Conservation (phyloP, 441 rosid genomes). For the Francoa sonchifolia region DNA sequence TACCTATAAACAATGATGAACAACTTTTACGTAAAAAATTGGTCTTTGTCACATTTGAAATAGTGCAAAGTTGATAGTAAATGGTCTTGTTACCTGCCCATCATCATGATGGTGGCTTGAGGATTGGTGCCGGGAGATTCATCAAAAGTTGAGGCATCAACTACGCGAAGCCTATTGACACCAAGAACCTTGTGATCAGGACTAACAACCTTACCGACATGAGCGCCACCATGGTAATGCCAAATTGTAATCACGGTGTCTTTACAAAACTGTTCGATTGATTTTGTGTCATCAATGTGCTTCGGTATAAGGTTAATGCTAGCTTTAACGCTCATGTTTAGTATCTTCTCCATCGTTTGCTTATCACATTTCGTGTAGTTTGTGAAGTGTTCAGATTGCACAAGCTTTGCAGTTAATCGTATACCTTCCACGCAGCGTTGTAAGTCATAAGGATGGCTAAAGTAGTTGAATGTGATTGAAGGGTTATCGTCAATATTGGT, state of each 20-base stretch:
- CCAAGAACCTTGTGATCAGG: slow-evolving; percentile 38
- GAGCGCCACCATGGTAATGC: slow-evolving; percentile 64
- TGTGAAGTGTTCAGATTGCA: slow-evolving; percentile 47
- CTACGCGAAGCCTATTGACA: slow-evolving; percentile 30
- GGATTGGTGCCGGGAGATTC: slow-evolving; percentile 58
- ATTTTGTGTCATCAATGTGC: slow-evolving; percentile 64
- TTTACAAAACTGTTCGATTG: slow-evolving; percentile 83
- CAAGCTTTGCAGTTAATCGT: slow-evolving; percentile 43
- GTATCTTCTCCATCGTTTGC: slow-evolving; percentile 44
- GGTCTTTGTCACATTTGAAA: not conserved
- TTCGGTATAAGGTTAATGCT: slow-evolving; percentile 73
- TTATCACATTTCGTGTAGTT: slow-evolving; percentile 45
- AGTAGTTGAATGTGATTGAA: slow-evolving; percentile 78
- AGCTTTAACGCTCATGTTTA: slow-evolving; percentile 57
- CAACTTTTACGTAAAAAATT: slow-evolving; percentile 6
- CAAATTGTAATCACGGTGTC: slow-evolving; percentile 65
- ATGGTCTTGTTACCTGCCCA: slow-evolving; percentile 36
- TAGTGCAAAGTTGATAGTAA: not conserved
- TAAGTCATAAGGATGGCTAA: slow-evolving; percentile 62
- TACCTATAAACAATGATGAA: slow-evolving; percentile 25
- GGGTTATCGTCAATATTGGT: slow-evolving; percentile 78
- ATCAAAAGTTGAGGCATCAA: slow-evolving; percentile 48
- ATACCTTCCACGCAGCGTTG: slow-evolving; percentile 61
- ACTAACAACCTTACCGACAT: slow-evolving; percentile 39
- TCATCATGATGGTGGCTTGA: slow-evolving; percentile 64